Conservation (phyloP, 148 eudicot species). For the Amaranthus hypochondriacus region DNA sequence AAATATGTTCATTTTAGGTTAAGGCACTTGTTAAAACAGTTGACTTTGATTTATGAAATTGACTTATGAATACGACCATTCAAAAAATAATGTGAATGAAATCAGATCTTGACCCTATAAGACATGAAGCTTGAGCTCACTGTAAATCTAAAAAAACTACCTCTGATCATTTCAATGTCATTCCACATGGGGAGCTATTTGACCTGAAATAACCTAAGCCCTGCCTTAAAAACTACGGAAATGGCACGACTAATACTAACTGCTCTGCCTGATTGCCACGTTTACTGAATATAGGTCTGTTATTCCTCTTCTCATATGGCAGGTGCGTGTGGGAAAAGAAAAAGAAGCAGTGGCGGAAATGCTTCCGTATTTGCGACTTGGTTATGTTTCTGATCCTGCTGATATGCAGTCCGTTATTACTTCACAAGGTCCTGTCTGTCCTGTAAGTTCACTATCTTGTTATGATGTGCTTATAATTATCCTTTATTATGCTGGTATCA, state of each 20-base stretch:
- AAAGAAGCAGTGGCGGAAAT: constrained; percentile 81
- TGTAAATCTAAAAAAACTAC: not conserved
- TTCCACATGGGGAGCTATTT: not conserved
- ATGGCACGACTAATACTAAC: not conserved
- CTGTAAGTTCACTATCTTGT: constrained; percentile 46
- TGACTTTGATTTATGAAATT: no score
- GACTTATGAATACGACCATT: no score
- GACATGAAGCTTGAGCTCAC: no score
- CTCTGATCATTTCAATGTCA: not conserved
- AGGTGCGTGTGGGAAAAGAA: constrained; percentile 90
- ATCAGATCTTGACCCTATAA: not conserved
- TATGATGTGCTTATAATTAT: not conserved
- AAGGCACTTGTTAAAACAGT: no score
- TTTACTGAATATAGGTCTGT: not conserved
- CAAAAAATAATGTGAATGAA: not conserved
- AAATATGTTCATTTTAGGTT: no score
- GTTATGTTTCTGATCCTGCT: constrained; percentile 94
- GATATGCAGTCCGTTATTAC: constrained; percentile 92
- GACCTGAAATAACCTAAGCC: not conserved
- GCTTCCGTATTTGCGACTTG: constrained; percentile 90
- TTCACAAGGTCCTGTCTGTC: constrained; percentile 94
- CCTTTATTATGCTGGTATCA: not conserved
- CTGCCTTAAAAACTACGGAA: not conserved
- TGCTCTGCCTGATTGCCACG: not conserved
- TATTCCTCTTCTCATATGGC: constrained; percentile 14